Base-by-base conservation (phyloP, 345 rosid species). In the Heritiera fomes region DNA sequence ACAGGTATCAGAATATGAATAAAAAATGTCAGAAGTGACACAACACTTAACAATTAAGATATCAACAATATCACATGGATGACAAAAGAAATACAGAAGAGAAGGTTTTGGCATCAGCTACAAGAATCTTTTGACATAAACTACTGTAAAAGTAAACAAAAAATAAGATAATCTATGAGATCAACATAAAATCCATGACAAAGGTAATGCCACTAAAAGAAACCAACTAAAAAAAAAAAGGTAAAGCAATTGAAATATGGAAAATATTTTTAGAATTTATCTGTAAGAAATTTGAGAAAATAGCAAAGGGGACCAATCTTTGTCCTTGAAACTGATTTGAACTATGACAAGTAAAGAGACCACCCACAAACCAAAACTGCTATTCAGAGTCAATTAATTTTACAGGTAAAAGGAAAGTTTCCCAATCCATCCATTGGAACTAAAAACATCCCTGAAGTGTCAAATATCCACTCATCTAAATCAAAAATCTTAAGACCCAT, bases 1-100 rank as follows among this genome's bases (percentile, higher is more conserved):
- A 67, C 14, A 34, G 7, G 46, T 63, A 63, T 58, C 76, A 80
- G 63, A 75, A 75, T 61, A 69, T 60, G 61, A 77, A 77, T 56
- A 69, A 76, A 74, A 41, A 49, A 58, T 30, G 56, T 30, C 20
- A 66, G 67, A 77, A 74, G 72, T 28, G 43, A 65, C 45, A 58
- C 11, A 65, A 68, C 78, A 79, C 38, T 78, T 87, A 65, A 61
- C 53, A 43, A 69, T 75, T 71, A 75, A 78, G 74, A 58, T 12
- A 77, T 68, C 11, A 63, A 56, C 72, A 81, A 55, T 45, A 81
- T 67, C 85, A 79, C 80, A 69, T 80, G 81, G 75, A 70, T 77
- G 66, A 30, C 75, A 7, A 53, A 71, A 75, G 67, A 55, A 81
- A 53, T 43, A 82, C 79, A 20, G 47, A 62, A 76, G 50, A 52